phyloP scores from a whole-genome alignment of 306 rosid species.

The Luffa acutangula region DNA sequence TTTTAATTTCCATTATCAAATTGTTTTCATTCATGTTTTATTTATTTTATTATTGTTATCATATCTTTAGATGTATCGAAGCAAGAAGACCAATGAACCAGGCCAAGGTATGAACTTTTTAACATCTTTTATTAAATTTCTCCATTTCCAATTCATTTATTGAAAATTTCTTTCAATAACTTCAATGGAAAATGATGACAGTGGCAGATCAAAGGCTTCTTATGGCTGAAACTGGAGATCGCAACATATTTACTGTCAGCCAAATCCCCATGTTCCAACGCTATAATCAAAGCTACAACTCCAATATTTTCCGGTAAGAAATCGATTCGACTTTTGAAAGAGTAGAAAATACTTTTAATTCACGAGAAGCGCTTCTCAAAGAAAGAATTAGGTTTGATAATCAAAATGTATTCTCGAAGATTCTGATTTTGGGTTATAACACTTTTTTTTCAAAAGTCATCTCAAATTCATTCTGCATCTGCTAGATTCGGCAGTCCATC shows the following conservation, averaged over 20 bases:
- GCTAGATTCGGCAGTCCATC: conserved; percentile 33
- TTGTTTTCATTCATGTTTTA: not conserved
- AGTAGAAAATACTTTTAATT: too few species aligned
- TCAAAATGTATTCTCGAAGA: too few species aligned
- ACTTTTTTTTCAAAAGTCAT: not conserved
- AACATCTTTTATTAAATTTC: not conserved
- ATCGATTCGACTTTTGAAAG: too few species aligned
- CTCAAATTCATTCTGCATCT: not conserved
- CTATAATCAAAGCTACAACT: conserved; percentile 34
- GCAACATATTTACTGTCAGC: conserved; percentile 63
- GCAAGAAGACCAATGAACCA: conserved; percentile 68
- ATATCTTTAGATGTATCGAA: conserved; percentile 60
- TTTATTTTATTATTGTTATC: not conserved
- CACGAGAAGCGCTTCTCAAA: too few species aligned
- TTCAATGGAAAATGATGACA: conserved; percentile 15
- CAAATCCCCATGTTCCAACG: conserved; percentile 91
- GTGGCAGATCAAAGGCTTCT: conserved; percentile 46
- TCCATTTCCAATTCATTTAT: not conserved
- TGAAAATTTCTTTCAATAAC: not conserved
- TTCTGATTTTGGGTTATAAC: too few species aligned
- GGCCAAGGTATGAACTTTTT: conserved; percentile 44
- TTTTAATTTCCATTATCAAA: not conserved
- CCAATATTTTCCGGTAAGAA: conserved; percentile 33
- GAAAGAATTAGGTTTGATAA: too few species aligned
- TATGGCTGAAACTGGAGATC: conserved; percentile 51